These are phyloP conservation scores for Tripidium arundinaceum DNA, from an alignment of 202 grass and related monocot species.

Conservation along the genomic window DNA sequence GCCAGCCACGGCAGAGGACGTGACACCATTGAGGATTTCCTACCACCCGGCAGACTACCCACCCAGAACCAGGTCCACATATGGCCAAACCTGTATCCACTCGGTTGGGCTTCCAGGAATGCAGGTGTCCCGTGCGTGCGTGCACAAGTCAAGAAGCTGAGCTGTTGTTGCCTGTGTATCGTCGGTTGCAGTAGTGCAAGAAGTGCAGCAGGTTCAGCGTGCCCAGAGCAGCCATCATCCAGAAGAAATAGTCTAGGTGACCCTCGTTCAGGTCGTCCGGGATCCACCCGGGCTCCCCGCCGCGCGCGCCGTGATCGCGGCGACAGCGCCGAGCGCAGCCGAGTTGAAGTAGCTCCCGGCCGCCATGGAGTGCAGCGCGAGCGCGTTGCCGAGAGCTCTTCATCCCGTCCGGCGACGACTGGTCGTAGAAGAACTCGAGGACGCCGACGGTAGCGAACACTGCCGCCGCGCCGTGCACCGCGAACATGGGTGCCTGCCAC, in stretches of 20 bases:
- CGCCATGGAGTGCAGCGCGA: slow-evolving; percentile 12
- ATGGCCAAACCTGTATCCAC: too few relatives aligned
- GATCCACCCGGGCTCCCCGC: slow-evolving; percentile 39
- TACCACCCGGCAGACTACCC: too few relatives aligned
- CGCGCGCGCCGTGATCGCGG: slow-evolving; percentile 7
- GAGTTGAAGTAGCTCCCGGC: slow-evolving; percentile 36
- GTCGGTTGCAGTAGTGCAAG: background rate
- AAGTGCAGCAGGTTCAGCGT: slow-evolving; percentile 42
- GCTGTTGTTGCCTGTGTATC: too few relatives aligned
- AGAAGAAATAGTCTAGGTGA: slow-evolving; percentile 62
- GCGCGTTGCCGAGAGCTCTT: slow-evolving; percentile 25
- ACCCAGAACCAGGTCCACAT: too few relatives aligned
- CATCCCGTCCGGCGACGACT: slow-evolving; percentile 35
- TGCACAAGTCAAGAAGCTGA: too few relatives aligned
- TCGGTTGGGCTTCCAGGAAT: too few relatives aligned
- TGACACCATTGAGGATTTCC: too few relatives aligned
- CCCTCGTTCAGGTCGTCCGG: slow-evolving; percentile 53
- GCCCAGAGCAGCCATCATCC: slow-evolving; percentile 37
- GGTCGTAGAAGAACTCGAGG: background rate
- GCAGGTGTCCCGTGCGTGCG: too few relatives aligned
- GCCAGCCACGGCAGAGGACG: too few relatives aligned
- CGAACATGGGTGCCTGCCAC: slow-evolving; percentile 39
- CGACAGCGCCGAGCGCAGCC: slow-evolving; percentile 18
- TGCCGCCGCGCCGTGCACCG: slow-evolving; percentile 8
- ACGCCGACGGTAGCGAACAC: slow-evolving; percentile 31